A percentile compares a stretch with the other conserved stretches of the same genome.
These are phyloP conservation scores for Diaporthe velutina DNA, from an alignment of 2,329 filamentous ascomycete genomes.

Conservation along the genomic window DNA sequence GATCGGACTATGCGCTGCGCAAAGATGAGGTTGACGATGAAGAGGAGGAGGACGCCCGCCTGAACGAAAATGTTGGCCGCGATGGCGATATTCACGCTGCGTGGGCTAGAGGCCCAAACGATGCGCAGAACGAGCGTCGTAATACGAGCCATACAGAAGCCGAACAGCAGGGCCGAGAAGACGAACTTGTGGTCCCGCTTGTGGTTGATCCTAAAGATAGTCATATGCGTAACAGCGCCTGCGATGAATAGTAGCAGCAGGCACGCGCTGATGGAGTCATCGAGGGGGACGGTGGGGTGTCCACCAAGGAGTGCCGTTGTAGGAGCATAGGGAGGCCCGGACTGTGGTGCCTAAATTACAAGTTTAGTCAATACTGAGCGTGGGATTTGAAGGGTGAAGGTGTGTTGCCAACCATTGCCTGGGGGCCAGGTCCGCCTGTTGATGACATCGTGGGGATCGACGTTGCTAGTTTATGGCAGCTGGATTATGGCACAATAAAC, in stretches of 20 bases:
- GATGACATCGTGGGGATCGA: background rate
- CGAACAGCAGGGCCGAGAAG: constrained; percentile 69
- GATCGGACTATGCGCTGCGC: constrained; percentile 81
- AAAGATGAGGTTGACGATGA: constrained; percentile 83
- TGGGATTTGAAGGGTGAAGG: background rate
- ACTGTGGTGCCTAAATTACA: constrained; percentile 5
- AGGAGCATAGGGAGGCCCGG: constrained; percentile 56
- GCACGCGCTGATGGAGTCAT: constrained; percentile 74
- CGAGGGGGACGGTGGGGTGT: constrained; percentile 66
- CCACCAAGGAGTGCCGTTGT: constrained; percentile 67
- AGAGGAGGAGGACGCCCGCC: constrained; percentile 81
- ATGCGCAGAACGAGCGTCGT: constrained; percentile 65
- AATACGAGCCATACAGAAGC: constrained; percentile 69
- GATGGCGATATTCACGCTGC: constrained; percentile 59
- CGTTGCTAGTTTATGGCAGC: background rate
- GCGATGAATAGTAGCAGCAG: constrained; percentile 70
- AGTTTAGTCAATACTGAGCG: background rate
- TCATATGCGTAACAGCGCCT: constrained; percentile 69
- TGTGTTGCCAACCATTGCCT: constrained; percentile 23
- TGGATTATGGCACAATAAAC: background rate
- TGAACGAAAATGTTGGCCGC: constrained; percentile 79
- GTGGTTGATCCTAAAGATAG: constrained; percentile 66
- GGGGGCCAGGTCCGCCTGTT: background rate
- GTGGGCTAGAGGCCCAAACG: constrained; percentile 62
- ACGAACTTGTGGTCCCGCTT: constrained; percentile 69